Evolutionary conservation across 257 asterid genomes (phyloP).

Genomic region (Ligustrum vulgare): DNA sequence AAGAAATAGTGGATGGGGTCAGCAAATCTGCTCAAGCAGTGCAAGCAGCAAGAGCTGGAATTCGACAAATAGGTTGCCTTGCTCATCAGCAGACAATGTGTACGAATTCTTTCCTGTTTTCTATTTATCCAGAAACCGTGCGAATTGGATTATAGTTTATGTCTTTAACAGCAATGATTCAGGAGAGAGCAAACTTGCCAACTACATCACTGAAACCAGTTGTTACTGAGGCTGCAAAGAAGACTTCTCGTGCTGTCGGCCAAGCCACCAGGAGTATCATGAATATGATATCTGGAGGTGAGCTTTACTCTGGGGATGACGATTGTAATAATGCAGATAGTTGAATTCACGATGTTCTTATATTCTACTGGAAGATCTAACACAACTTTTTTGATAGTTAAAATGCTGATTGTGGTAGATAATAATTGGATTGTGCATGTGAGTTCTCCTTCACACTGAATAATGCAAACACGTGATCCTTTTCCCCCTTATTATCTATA

Average conservation of each 20-base stretch:
- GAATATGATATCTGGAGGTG: constrained; percentile 67
- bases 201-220: constrained; percentile 77
- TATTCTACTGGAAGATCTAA: background rate
- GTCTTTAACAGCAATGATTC: constrained; percentile 69
- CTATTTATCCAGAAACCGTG: background rate
- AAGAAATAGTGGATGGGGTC: constrained; percentile 84
- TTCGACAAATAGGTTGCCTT: constrained; percentile 75
- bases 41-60: constrained; percentile 94
- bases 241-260: constrained; percentile 76
- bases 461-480: background rate
- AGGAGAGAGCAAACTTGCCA: constrained; percentile 92
- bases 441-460: background rate
- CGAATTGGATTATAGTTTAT: constrained; percentile 16
- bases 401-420: background rate
- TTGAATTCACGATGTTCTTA: background rate
- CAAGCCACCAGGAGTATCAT: constrained; percentile 66
- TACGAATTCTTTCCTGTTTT: constrained; percentile 36
- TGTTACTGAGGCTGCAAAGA: constrained; percentile 88
- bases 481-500: background rate
- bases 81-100: constrained; percentile 83
- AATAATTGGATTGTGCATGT: background rate
- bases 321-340: constrained; percentile 38
- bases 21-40: constrained; percentile 88
- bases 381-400: background rate
- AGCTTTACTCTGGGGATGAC: constrained; percentile 40